These are phyloP conservation scores for Cutaneotrichosporon sp. DNA, from an alignment of 1,284 basidiomycete species.

Conservation along the genomic window DNA sequence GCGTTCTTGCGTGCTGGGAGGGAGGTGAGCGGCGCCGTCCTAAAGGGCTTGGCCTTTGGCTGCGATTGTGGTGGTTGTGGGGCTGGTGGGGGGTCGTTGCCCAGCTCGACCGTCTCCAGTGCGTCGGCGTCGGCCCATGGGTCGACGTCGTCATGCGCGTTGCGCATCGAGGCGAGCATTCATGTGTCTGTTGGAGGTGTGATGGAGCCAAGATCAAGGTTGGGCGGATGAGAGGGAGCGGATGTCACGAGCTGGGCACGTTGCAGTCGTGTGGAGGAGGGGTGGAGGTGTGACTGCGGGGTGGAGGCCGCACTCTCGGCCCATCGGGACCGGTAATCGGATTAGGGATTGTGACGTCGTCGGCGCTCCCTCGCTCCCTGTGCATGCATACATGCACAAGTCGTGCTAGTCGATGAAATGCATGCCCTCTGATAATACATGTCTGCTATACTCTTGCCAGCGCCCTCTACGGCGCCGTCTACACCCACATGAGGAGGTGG, in stretches of 20 bases:
- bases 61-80: slow-evolving; percentile 1
- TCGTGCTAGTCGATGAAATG: not conserved
- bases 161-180: not conserved
- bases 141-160: slow-evolving; percentile 7
- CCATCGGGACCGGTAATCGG: not conserved
- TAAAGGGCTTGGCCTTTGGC: not conserved
- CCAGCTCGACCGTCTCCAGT: not conserved
- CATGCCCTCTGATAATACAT: slow-evolving; percentile 8
- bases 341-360: not conserved
- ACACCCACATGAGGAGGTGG: slow-evolving; percentile 63
- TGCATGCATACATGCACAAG: too few relatives aligned
- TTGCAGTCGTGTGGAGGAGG: too few relatives aligned
- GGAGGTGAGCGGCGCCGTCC: slow-evolving; percentile 7
- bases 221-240: not conserved
- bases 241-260: not conserved
- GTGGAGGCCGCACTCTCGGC: not conserved
- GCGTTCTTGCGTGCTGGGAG: not conserved
- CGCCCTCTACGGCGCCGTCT: slow-evolving; percentile 8
- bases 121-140: slow-evolving; percentile 9
- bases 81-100: not conserved
- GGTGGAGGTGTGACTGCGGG: too few relatives aligned
- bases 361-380: too few relatives aligned
- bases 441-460: not conserved
- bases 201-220: not conserved
- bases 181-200: not conserved